These are phyloP conservation scores for Lycium ferocissimum DNA, from an alignment of 257 asterid species.

Conservation along the genomic window DNA sequence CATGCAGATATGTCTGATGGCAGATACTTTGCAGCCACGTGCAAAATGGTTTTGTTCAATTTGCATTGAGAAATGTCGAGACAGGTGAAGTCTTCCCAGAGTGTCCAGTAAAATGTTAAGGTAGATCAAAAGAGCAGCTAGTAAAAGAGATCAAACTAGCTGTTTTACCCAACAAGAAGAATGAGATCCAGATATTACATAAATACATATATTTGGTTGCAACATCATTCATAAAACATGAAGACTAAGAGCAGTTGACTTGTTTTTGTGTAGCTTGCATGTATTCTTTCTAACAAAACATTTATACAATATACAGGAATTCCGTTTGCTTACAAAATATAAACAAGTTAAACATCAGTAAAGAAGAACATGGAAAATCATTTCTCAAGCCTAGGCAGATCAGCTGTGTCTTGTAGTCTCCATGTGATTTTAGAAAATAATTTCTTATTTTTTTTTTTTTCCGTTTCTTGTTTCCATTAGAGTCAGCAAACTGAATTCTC, in stretches of 20 bases:
- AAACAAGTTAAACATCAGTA: conserved; percentile 16
- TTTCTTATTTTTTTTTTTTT: no score
- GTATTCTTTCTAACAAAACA: not conserved
- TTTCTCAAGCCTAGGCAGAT: not conserved
- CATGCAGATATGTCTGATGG: conserved; percentile 68
- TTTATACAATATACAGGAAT: not conserved
- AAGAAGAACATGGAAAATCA: not conserved
- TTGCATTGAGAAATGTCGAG: conserved; percentile 91
- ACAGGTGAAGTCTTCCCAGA: conserved; percentile 95
- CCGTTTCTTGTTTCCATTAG: no score
- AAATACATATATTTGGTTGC: not conserved
- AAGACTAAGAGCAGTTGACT: not conserved
- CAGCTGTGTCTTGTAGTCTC: not conserved
- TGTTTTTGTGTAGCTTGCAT: not conserved
- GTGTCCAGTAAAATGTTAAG: conserved; percentile 61
- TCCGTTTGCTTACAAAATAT: not conserved
- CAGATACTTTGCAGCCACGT: conserved; percentile 67
- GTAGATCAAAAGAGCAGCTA: conserved; percentile 37
- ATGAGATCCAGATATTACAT: not conserved
- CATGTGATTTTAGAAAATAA: not conserved
- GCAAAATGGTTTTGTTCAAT: conserved; percentile 75
- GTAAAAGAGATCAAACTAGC: conserved; percentile 18
- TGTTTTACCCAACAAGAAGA: conserved; percentile 25
- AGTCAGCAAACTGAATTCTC: not conserved
- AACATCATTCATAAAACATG: not conserved